Conservation (phyloP, 2,329 filamentous ascomycete genomes). For the Trichoderma polysporum region DNA sequence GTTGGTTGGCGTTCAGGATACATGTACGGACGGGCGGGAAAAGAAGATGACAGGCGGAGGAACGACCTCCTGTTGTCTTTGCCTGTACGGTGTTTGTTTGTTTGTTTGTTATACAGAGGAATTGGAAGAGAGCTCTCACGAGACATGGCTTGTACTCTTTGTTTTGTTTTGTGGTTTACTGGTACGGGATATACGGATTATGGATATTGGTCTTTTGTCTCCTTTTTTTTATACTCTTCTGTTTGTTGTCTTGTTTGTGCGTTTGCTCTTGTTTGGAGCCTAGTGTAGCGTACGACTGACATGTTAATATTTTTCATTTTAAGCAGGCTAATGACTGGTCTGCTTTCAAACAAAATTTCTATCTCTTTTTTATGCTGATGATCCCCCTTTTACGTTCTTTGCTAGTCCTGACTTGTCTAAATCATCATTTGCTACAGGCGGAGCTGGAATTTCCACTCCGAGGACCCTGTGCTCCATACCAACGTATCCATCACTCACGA, state of each 20-base stretch:
- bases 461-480: conserved; percentile 61
- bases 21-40: neutral
- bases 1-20: conserved; percentile 19
- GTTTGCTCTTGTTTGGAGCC: neutral
- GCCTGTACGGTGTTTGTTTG: neutral
- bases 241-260: neutral
- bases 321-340: neutral
- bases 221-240: neutral
- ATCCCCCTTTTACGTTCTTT: neutral
- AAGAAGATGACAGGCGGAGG: neutral
- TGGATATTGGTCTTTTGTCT: neutral
- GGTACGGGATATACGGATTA: neutral
- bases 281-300: neutral
- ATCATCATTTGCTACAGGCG: conserved; percentile 50
- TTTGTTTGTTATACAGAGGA: conserved; percentile 12
- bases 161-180: conserved; percentile 18
- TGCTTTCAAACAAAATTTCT: neutral
- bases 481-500: conserved; percentile 86
- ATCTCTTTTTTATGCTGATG: neutral
- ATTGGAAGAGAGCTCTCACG: conserved; percentile 21
- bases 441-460: conserved; percentile 52
- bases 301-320: neutral
- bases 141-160: conserved; percentile 18
- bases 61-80: neutral
- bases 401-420: conserved; percentile 32